Percentiles rank a stretch among this genome's conserved stretches.
phyloP scores from a whole-genome alignment of 1,139 yeast genomes.

The Insectozyma bohioensis region DNA sequence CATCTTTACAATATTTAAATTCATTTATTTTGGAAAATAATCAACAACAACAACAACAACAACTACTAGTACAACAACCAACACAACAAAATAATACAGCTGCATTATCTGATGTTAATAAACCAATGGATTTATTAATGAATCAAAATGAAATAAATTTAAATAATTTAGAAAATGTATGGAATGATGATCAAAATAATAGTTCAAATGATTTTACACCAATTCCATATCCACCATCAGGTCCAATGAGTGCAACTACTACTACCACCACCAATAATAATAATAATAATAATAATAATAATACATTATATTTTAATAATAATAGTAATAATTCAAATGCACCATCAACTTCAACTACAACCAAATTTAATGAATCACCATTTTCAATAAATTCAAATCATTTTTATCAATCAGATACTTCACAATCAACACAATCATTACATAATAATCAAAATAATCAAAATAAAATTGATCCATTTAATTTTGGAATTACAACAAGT shows the following conservation, averaged over 20 bases:
- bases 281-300: neutral
- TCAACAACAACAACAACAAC: constrained; percentile 8
- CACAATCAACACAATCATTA: constrained; percentile 9
- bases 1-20: constrained; percentile 52
- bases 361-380: constrained; percentile 11
- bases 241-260: neutral
- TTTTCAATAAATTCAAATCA: constrained; percentile 11
- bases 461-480: neutral
- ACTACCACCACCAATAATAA: constrained; percentile 1
- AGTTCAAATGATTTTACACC: neutral
- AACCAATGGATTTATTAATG: constrained; percentile 4
- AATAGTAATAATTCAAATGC: neutral
- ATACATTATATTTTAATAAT: neutral
- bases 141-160: too few species aligned
- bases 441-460: too few species aligned
- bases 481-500: neutral
- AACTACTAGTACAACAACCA: constrained; percentile 13
- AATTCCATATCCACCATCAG: constrained; percentile 2
- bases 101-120: neutral
- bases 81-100: neutral
- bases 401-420: constrained; percentile 12
- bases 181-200: too few species aligned
- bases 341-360: constrained; percentile 4
- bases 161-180: too few species aligned
- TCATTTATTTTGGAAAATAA: constrained; percentile 51